phyloP scores from a whole-genome alignment of 441 rosid genomes.

The Cnidoscolus chayamansa region DNA sequence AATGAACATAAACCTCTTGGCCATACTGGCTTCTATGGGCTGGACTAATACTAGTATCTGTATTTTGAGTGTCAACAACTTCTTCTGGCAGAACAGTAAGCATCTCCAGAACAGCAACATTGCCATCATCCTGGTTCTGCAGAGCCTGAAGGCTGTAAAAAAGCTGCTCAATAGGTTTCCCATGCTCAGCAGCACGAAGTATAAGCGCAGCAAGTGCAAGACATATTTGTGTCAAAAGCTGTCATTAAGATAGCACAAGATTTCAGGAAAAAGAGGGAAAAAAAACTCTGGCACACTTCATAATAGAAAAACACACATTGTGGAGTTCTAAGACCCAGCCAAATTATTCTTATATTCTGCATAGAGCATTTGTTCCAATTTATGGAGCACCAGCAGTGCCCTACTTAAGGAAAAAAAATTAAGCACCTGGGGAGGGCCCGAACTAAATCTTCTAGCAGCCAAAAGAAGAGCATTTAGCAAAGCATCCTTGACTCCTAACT shows the following conservation, averaged over 20 bases:
- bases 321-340: not conserved
- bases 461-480: conserved; percentile 76
- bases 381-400: conserved; percentile 8
- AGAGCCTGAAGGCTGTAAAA: conserved; percentile 79
- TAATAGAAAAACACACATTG: not conserved
- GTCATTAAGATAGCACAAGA: conserved; percentile 33
- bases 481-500: conserved; percentile 66
- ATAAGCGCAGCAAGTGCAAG: conserved; percentile 84
- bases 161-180: conserved; percentile 82
- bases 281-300: conserved; percentile 9
- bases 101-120: conserved; percentile 87
- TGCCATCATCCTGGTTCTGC: conserved; percentile 71
- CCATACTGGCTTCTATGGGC: conserved; percentile 62
- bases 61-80: conserved; percentile 60
- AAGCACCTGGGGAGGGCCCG: conserved; percentile 94
- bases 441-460: conserved; percentile 79
- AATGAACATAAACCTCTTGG: conserved; percentile 60
- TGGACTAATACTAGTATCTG: conserved; percentile 48
- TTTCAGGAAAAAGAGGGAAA: not conserved
- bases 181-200: conserved; percentile 65
- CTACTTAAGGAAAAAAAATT: conserved; percentile 21
- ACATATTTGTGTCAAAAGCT: conserved; percentile 96
- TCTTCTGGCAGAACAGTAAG: conserved; percentile 97
- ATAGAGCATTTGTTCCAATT: conserved; percentile 1
- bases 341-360: not conserved